Base-by-base conservation (phyloP, 495 filamentous ascomycete species). In the Aspergillus nanangensis region DNA sequence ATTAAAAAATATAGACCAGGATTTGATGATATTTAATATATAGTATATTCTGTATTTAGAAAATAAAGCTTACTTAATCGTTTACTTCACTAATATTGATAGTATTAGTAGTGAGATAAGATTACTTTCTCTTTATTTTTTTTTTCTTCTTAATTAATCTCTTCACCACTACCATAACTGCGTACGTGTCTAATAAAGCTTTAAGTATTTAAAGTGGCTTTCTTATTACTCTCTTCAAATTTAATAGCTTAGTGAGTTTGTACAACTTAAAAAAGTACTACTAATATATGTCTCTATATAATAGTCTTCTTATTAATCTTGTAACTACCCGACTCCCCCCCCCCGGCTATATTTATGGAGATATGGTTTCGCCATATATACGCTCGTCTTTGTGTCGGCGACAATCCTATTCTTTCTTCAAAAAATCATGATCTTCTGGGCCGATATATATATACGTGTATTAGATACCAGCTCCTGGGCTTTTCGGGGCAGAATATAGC, bases 121-220 rank as follows among this genome's bases (percentile, higher is more conserved):
- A n/a, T n/a, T n/a, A n/a, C n/a, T n/a, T n/a, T n/a, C n/a, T n/a
- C n/a, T n/a, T n/a, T n/a, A n/a, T n/a, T n/a, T n/a, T n/a, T n/a
- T n/a, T n/a, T n/a, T n/a, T n/a, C n/a, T n/a, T n/a, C n/a, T n/a
- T n/a, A n/a, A 19, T 11, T 29, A 29, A 7, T 17, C 32, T 14
- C 18, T 35, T 10, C 29, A 17, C 19, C 19, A 35, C 20, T 19
- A 27, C 24, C 1, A 38, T 24, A 1, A 24, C 27, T 21, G 32
- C 33, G 34, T 45, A 45, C 43, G 43, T 39, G 20, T 39, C 37
- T 22, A 23, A 36, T 2, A n/a, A n/a, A n/a, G n/a, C n/a, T n/a
- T n/a, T n/a, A n/a, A 33, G 11, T 33, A 13, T 33, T 2, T 33
- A 33, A 13, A 8, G n/a, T n/a, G 11, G 15, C 33, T 36, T 36